Conservation (phyloP, 306 rosid species). For the Leucaena leucocephala region DNA sequence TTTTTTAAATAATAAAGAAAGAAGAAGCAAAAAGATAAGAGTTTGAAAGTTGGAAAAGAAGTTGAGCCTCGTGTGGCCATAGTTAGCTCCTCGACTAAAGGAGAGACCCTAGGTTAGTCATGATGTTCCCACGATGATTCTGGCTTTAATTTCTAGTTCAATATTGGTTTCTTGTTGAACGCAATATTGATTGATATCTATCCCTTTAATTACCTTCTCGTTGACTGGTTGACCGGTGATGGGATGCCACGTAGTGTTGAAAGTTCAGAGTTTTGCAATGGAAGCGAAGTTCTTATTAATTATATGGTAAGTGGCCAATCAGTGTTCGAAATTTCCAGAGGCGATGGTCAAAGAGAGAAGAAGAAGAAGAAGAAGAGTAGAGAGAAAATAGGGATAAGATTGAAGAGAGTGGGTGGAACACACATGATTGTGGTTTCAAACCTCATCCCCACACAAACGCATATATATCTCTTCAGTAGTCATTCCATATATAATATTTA, state of each 20-base stretch:
- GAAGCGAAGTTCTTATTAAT: slow-evolving; percentile 31
- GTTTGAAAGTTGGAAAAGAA: slow-evolving; percentile 41
- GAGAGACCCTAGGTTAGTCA: slow-evolving; percentile 32
- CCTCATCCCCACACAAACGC: slow-evolving; percentile 30
- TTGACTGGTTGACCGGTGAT: slow-evolving; percentile 38
- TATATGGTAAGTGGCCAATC: background rate
- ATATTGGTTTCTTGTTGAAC: background rate
- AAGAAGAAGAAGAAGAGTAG: background rate
- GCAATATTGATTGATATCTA: background rate
- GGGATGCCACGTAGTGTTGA: slow-evolving; percentile 39
- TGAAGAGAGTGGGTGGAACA: slow-evolving; percentile 58
- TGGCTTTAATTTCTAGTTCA: slow-evolving; percentile 30
- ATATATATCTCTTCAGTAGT: background rate
- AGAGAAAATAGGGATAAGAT: slow-evolving; percentile 46
- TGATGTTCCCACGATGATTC: slow-evolving; percentile 42
- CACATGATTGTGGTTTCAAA: slow-evolving; percentile 43
- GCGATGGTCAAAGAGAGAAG: slow-evolving; percentile 10
- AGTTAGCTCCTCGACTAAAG: slow-evolving; percentile 9
- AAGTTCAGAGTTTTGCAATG: slow-evolving; percentile 36
- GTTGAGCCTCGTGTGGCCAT: slow-evolving; percentile 34
- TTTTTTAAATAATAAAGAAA: no score
- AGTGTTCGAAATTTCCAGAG: slow-evolving; percentile 23
- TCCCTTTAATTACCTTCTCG: background rate
- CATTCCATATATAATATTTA: slow-evolving; percentile 1
- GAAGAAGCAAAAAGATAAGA: background rate